These are phyloP conservation scores for Helianthus tuberosus DNA, from an alignment of 129 eudicot species.

Conservation along the genomic window DNA sequence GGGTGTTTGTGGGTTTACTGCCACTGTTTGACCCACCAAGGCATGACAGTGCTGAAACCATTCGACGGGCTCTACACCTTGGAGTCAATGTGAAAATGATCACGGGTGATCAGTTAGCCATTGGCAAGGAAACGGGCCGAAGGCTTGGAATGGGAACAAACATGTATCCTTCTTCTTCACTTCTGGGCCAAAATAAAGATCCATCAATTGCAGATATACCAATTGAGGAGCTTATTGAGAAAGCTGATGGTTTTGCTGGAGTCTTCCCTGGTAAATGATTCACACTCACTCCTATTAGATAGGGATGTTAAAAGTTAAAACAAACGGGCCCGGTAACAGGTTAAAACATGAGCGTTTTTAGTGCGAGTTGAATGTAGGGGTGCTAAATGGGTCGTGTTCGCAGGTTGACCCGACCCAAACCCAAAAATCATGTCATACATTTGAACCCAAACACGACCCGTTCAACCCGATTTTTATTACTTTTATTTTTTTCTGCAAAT, in stretches of 20 bases:
- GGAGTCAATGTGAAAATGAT: slow-evolving; percentile 98
- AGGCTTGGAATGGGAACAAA: slow-evolving; percentile 94
- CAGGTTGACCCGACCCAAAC: too few relatives aligned
- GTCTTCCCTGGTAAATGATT: slow-evolving; percentile 76
- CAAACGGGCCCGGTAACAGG: background rate
- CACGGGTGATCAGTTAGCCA: slow-evolving; percentile 95
- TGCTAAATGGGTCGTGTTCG: too few relatives aligned
- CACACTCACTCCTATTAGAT: background rate
- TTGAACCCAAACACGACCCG: too few relatives aligned
- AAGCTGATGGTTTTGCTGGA: slow-evolving; percentile 95
- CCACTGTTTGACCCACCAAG: slow-evolving; percentile 98
- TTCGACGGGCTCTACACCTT: slow-evolving; percentile 76
- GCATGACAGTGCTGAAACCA: slow-evolving; percentile 94
- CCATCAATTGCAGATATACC: slow-evolving; percentile 62
- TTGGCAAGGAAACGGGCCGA: slow-evolving; percentile 90
- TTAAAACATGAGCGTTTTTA: background rate
- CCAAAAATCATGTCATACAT: too few relatives aligned
- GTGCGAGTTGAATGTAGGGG: background rate
- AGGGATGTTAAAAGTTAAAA: background rate
- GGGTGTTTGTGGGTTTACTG: slow-evolving; percentile 75
- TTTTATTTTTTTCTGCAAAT: too few relatives aligned
- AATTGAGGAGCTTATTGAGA: slow-evolving; percentile 85
- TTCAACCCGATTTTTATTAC: too few relatives aligned
- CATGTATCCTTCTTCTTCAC: slow-evolving; percentile 95
- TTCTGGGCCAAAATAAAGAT: slow-evolving; percentile 84